These are phyloP conservation scores for Fraxinus xanthoxyloides DNA, from an alignment of 305 asterid species.

Conservation along the genomic window DNA sequence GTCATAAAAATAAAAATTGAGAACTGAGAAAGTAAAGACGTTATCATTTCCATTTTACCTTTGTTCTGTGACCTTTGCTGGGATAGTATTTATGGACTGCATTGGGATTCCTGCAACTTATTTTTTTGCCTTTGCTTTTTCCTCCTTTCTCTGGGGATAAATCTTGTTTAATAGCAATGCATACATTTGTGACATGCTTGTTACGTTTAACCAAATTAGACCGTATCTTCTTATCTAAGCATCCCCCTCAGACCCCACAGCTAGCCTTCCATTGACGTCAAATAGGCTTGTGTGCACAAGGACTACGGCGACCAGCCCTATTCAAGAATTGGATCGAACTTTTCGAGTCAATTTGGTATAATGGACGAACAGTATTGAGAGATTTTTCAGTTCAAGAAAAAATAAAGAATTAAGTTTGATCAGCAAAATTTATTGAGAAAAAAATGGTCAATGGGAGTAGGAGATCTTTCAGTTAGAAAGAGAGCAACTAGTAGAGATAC, in stretches of 20 bases:
- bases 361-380: neutral
- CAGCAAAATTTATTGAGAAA: neutral
- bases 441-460: neutral
- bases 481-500: neutral
- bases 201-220: neutral
- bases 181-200: neutral
- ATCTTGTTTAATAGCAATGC: neutral
- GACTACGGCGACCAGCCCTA: neutral
- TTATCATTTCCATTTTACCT: neutral
- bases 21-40: slow-evolving; percentile 31
- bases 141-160: neutral
- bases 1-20: slow-evolving; percentile 28
- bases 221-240: neutral
- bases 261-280: neutral
- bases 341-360: neutral
- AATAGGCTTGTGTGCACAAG: neutral
- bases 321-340: neutral
- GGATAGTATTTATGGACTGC: neutral
- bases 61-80: slow-evolving; percentile 2
- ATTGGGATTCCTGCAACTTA: neutral
- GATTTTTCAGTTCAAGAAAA: neutral
- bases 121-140: neutral
- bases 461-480: neutral
- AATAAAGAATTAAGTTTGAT: neutral
- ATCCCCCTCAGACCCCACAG: neutral